Conservation (phyloP, 495 filamentous ascomycete genomes). For the Daldinia caldariorum region DNA sequence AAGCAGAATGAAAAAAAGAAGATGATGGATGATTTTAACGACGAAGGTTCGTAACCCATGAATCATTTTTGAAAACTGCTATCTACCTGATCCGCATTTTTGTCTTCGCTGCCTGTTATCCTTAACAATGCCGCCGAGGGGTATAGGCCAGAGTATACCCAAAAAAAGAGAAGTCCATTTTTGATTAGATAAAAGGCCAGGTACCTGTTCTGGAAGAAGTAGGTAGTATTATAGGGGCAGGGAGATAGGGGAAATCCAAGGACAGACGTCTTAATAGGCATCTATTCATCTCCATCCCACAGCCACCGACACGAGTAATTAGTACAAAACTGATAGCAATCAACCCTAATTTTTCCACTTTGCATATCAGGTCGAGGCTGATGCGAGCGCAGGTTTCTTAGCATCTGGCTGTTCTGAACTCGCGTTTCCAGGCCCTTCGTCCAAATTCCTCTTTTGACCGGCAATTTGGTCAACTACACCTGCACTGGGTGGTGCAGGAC, state of each 20-base stretch:
- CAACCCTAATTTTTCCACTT: not conserved
- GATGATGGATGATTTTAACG: not conserved
- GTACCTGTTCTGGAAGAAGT: not conserved
- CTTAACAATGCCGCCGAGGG: not conserved
- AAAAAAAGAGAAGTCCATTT: not conserved
- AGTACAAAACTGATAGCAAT: conserved; percentile 1
- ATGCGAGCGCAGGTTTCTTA: conserved; percentile 38
- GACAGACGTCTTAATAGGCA: too few species aligned
- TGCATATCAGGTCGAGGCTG: conserved; percentile 5
- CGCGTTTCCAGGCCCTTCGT: conserved; percentile 43
- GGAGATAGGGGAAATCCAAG: not conserved
- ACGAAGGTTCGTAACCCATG: not conserved
- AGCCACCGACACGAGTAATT: not conserved
- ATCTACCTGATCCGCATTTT: not conserved
- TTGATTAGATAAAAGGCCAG: not conserved
- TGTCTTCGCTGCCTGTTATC: not conserved
- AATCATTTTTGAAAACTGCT: not conserved
- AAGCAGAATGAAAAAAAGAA: not conserved
- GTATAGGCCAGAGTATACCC: not conserved
- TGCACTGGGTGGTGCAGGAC: conserved; percentile 37
- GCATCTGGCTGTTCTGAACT: conserved; percentile 46
- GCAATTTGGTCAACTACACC: conserved; percentile 41
- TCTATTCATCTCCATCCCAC: not conserved
- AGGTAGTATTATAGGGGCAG: not conserved
- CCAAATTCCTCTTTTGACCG: conserved; percentile 42